Base-by-base conservation (phyloP, 2,329 filamentous ascomycete genomes). In the Penicillium sp. region DNA sequence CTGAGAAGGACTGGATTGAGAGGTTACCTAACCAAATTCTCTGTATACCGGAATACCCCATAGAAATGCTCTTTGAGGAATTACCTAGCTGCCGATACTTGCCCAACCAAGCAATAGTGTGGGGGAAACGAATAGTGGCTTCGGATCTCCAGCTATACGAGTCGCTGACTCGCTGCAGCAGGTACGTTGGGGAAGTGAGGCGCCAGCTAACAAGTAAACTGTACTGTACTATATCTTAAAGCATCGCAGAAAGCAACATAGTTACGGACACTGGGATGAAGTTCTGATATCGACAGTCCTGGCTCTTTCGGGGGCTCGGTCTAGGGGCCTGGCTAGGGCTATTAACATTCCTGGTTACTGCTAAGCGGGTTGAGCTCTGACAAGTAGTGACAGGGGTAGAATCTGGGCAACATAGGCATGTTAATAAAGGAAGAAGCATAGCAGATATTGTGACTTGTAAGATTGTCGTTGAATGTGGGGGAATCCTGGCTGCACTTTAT, bases 131-230 rank as follows among this genome's bases (percentile, higher is more conserved):
- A 46, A n/a, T 46, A 16, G 43, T 46, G 51, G n/a, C 41, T 54
- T 22, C 9, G 40, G 7, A 27, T 37, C 47, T 57, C 24, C 41
- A 35, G 46, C 27, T 47, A 40, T 47, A 40, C 56, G 47, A 55
- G 52, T 55, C 54, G 47, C 39, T 24, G 14, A 55, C 52, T 55
- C 54, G 47, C 39, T 24, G 14, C 55, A 58, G 51, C 55, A 58
- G 46, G 40, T 50, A 37, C 41, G 46, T 50, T 49, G 47, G 40
- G 19, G 51, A 44, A 46, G 46, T 22, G 31, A 49, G 31, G 27
- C 46, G 31, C 27, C 27, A 49, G 27, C 35, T 49, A 27, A 49
- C 46, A 49, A 49, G 46, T 49, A 33, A 31, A 31, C 31, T 31
- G 31, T 31, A 31, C 9, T 31, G 31, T 31, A 31, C 31, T 31